Base-by-base conservation (phyloP, 2,329 filamentous ascomycete genomes). In the Cephalotrichum gorgonifer region DNA sequence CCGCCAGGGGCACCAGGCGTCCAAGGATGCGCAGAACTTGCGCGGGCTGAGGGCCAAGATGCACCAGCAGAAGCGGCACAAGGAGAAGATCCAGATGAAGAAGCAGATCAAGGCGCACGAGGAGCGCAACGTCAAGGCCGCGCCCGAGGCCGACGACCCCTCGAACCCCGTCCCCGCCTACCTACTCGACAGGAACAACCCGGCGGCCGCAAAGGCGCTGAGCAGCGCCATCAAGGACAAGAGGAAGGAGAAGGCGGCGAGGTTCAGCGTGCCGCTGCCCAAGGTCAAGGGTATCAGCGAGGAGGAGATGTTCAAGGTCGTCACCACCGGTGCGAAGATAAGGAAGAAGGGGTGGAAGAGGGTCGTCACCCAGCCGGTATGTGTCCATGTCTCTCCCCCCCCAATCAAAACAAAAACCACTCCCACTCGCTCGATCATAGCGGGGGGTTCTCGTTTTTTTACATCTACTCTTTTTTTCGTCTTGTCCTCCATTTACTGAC, bases 61-160 rank as follows among this genome's bases (percentile, higher is more conserved):
- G 61, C 84, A 93, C 73, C 85, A 91, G 67, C 84, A 97, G 79
- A 88, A 90, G 75, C 81, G 93, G 25, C 87, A 89, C 73, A 86
- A 90, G 66, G 90, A 98, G 76, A 98, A 98, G 84, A 95, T 95
- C 64, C 88, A 95, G 78, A 90, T 95, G 85, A 86, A 85, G 70
- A 95, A 95, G 78, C 75, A 83, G 62, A 94, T 98, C 78, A 88
- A 86, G 71, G 86, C 88, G 42, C 88, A 95, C 73, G 93, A 98
- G 71, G 88, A 96, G 75, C 84, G 88, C 70, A 94, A 96, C 63
- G 83, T 97, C 74, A 95, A 97, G 72, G 87, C 86, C 8, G 83
- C 84, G 49, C 35, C 35, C 17, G 82, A 86, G 56, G 79, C 85
- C 58, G 86, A 93, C 67, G 86, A 90, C 53, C 82, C 82, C 25